Base-by-base conservation (phyloP, 2,329 filamentous ascomycete genomes). In the Scolecobasidium constrictum region DNA sequence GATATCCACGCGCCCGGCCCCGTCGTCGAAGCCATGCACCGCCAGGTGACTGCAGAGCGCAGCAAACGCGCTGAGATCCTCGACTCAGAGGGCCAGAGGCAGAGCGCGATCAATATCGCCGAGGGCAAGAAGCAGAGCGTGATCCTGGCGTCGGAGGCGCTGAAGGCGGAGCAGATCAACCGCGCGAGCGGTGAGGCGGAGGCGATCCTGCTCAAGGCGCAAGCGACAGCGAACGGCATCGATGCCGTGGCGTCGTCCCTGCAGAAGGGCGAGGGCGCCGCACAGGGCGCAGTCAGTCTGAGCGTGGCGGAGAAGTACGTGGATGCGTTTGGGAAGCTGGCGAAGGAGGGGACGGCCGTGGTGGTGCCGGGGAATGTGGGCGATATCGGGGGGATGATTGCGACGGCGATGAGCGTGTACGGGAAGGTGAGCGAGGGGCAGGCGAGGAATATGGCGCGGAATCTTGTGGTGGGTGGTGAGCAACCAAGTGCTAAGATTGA, bases 71-170 rank as follows among this genome's bases (percentile, higher is more conserved):
- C 92, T 44, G 92, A 98, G 68, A 98, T 98, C 55, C 73, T 98
- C 38, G 92, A 98, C 46, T 94, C 86, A 1, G 92, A 98, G 60
- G 92, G 92, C 65, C 92, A 98, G 66, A 75, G 92, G 49, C 92
- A 98, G 68, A 90, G 82, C 56, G 92, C 92, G 31, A 98, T 98
- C 75, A 98, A 98, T 64, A 95, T 98, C 52, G 92, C 92, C 44
- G 92, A 98, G 70, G 92, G 92, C 62, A 79, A 82, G 64, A 98
- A 98, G 71, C 92, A 96, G 72, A 87, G 81, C 52, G 90, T 95
- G 17, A 98, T 98, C 53, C 73, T 98, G 18, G 92, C 92, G 0
- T 95, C 87, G 6, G 92, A 98, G 66, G 92, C 92, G 13, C 57
- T 94, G 65, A 79, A 81, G 52, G 77, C 85, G 13, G 90, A 98